Evolutionary conservation across 805 yeast species (phyloP).

Genomic region (Candida berthetii): DNA sequence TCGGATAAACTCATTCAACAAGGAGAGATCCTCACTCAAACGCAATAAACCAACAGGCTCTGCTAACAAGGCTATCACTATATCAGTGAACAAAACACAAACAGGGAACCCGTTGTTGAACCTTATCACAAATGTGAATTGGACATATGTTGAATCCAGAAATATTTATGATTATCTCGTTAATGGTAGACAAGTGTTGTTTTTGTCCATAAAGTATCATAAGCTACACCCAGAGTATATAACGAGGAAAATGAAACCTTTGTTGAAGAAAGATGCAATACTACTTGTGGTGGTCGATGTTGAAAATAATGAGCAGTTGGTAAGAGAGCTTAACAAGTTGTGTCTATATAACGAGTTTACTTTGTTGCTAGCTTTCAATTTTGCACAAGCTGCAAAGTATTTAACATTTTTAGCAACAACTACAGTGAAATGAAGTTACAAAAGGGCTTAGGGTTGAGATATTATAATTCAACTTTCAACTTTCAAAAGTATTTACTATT

Average conservation of each 20-base stretch:
- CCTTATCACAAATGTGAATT: no score
- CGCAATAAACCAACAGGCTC: no score
- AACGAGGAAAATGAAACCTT: constrained; percentile 41
- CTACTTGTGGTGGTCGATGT: constrained; percentile 56
- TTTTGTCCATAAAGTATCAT: constrained; percentile 60
- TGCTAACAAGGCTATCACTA: no score
- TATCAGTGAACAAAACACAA: no score
- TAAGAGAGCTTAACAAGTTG: constrained; percentile 26
- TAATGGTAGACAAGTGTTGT: constrained; percentile 47
- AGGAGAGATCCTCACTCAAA: no score
- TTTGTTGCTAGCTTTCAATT: constrained; percentile 29
- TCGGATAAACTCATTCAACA: no score
- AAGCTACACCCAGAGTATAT: constrained; percentile 68
- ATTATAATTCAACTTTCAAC: no score
- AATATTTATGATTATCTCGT: constrained; percentile 56
- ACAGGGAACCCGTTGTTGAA: no score
- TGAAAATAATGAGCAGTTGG: constrained; percentile 39
- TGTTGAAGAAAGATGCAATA: constrained; percentile 35
- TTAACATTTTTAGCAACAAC: constrained; percentile 16
- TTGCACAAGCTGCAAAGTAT: constrained; percentile 41
- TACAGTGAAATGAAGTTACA: no score
- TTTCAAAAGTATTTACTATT: no score
- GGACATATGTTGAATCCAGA: not conserved
- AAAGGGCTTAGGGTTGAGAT: no score
- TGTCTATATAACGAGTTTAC: constrained; percentile 31